Evolutionary conservation across 352 stramenopile genomes (phyloP).

Genomic region (Aphanomyces cochlioides): DNA sequence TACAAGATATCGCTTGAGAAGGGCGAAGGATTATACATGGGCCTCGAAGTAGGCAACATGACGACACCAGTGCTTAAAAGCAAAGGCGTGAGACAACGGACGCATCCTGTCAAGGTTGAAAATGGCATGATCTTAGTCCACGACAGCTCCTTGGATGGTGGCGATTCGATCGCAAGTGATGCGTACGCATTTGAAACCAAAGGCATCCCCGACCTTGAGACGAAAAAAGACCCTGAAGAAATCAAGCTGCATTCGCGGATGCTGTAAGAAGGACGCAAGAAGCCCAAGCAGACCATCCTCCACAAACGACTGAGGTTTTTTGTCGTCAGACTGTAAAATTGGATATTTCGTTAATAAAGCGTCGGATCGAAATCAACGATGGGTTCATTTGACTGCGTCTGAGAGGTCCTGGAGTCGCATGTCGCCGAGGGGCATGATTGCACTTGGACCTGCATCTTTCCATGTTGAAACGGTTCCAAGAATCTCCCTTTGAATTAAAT

Average conservation of each 20-base stretch:
- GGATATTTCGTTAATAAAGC: too few species aligned
- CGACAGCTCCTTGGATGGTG: constrained; percentile 48
- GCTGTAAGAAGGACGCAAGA: not conserved
- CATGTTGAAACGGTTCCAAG: not conserved
- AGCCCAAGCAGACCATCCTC: too few species aligned
- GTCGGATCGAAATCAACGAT: too few species aligned
- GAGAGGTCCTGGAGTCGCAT: too few species aligned
- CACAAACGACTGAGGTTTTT: too few species aligned
- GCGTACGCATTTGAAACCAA: constrained; percentile 21
- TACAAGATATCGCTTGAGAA: constrained; percentile 80
- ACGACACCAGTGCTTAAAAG: constrained; percentile 56
- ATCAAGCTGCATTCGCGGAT: constrained; percentile 22
- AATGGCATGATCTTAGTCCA: constrained; percentile 64
- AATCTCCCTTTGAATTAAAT: constrained; percentile 7
- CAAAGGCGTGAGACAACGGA: constrained; percentile 83
- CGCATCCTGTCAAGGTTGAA: constrained; percentile 71
- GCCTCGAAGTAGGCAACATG: constrained; percentile 59
- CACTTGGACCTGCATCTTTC: not conserved
- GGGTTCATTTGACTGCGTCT: too few species aligned
- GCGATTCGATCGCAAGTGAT: constrained; percentile 15
- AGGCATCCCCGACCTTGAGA: constrained; percentile 10
- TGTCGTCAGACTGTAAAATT: too few species aligned
- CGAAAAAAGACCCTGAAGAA: constrained; percentile 11
- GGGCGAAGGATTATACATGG: constrained; percentile 81
- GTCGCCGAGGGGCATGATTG: too few species aligned